Evolutionary conservation across 2,329 filamentous ascomycete genomes (phyloP).

Genomic region (Arachnomyces sp.): DNA sequence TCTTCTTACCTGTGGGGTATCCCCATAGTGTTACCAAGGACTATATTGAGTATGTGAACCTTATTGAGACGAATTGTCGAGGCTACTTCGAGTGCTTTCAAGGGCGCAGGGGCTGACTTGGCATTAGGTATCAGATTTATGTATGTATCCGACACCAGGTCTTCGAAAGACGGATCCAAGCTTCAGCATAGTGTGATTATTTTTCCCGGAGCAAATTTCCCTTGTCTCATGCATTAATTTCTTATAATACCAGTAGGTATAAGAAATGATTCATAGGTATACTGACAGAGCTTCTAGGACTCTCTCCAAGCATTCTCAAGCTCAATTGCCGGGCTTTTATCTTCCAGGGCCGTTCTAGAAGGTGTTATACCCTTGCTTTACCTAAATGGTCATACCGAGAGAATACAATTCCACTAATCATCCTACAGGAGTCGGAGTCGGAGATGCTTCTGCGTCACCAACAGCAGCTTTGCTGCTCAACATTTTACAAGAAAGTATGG

Average conservation of each 20-base stretch:
- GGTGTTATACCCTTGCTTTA: constrained; percentile 32
- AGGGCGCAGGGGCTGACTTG: constrained; percentile 2
- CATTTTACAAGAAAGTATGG: constrained; percentile 72
- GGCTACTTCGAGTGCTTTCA: neutral
- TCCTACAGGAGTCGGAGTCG: constrained; percentile 63
- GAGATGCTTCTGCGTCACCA: constrained; percentile 67
- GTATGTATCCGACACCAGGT: constrained; percentile 33
- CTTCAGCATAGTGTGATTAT: no score
- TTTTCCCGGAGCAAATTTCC: no score
- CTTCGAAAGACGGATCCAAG: no score
- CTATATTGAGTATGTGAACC: constrained; percentile 57
- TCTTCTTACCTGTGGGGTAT: constrained; percentile 82
- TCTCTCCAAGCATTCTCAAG: constrained; percentile 36
- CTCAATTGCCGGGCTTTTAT: constrained; percentile 50
- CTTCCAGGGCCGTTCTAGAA: constrained; percentile 74
- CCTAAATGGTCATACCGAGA: neutral
- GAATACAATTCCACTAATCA: constrained; percentile 8
- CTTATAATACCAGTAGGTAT: no score
- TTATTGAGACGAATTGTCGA: no score
- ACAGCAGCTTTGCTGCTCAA: constrained; percentile 75
- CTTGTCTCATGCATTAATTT: no score
- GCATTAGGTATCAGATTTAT: constrained; percentile 58
- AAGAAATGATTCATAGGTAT: no score
- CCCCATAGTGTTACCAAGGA: constrained; percentile 78
- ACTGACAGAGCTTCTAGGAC: constrained; percentile 19